These are phyloP conservation scores for Elaeis oleifera DNA, from an alignment of 202 grass and related monocot genomes.

Conservation along the genomic window DNA sequence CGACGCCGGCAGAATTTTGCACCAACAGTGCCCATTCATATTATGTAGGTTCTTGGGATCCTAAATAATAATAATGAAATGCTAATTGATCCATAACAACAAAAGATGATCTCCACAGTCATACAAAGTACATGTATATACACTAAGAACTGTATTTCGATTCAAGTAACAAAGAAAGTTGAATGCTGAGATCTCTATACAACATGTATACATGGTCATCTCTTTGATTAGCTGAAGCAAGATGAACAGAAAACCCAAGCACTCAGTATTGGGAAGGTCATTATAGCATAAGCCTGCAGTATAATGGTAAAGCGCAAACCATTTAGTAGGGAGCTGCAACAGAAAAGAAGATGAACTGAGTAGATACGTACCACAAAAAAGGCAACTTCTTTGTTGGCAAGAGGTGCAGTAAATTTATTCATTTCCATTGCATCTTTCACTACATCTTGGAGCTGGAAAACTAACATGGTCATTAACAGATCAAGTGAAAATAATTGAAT, in stretches of 20 bases:
- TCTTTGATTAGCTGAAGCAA: slow-evolving; percentile 15
- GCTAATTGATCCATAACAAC: too few species aligned
- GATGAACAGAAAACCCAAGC: slow-evolving; percentile 29
- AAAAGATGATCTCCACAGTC: too few species aligned
- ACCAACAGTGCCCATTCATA: too few species aligned
- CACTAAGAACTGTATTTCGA: too few species aligned
- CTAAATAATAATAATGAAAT: too few species aligned
- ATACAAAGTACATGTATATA: too few species aligned
- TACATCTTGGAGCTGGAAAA: background rate
- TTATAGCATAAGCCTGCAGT: slow-evolving; percentile 34
- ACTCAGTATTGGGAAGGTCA: slow-evolving; percentile 33
- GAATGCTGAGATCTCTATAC: too few species aligned
- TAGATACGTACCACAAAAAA: background rate
- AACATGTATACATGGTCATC: slow-evolving; percentile 2
- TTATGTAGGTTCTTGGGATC: too few species aligned
- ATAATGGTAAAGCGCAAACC: background rate
- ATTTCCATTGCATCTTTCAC: slow-evolving; percentile 3
- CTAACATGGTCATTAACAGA: background rate
- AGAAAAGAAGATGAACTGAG: too few species aligned
- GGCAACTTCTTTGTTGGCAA: background rate
- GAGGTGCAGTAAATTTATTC: slow-evolving; percentile 2
- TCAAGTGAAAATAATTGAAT: background rate
- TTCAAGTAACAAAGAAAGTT: too few species aligned
- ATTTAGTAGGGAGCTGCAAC: too few species aligned
- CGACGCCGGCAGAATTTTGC: too few species aligned